Evolutionary conservation across 1,284 basidiomycete genomes (phyloP), one percentile per base, ranked within the genome.

Genomic region (Athelia sp.): DNA sequence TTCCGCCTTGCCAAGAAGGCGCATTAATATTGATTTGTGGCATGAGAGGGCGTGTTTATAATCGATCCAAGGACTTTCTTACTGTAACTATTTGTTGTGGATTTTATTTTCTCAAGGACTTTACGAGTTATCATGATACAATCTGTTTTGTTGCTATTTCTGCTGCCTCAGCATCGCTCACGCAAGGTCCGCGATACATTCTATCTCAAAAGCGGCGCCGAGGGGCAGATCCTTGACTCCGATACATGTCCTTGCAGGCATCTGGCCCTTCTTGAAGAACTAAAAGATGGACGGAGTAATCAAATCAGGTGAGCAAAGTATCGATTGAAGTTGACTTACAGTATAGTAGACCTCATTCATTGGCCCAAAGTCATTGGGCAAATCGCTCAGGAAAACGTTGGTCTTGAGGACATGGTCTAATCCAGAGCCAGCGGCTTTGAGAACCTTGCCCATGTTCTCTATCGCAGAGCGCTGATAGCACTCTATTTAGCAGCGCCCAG

Each of bases 241-340:
- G 36, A 88, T 65, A 58, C 82, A 85, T 10, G 84, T 86, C 42
- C 83, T 71, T 22, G 82, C 81, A 19, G 82, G 83, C 57, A 81
- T 72, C 14, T 70, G 72, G 17, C 66, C 65, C 47, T 64, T 64
- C 17, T 70, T 63, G 55, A 83, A 82, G 61, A 76, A 81, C 81
- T 83, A 49, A 26, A n/a, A 34, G 2, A 3, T 4, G 6, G 26
- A 4, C n/a, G 18, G 10, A 17, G 9, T 31, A 38, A 14, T 31
- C 47, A 17, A 35, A 42, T 46, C 19, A 43, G 31, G 45, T 24
- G 42, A 32, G 19, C 17, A 45, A 22, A 35, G 36, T 31, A 23
- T 11, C 36, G 19, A 9, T 2, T n/a, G 34, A 36, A 29, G 3
- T 10, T 14, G 2, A 46, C 66, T 24, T 48, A 79, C 81, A 67